A percentile compares a stretch with the other conserved stretches of the same genome.
phyloP scores from a whole-genome alignment of 2,329 filamentous ascomycete genomes.

The Rasamsonia emersonii region DNA sequence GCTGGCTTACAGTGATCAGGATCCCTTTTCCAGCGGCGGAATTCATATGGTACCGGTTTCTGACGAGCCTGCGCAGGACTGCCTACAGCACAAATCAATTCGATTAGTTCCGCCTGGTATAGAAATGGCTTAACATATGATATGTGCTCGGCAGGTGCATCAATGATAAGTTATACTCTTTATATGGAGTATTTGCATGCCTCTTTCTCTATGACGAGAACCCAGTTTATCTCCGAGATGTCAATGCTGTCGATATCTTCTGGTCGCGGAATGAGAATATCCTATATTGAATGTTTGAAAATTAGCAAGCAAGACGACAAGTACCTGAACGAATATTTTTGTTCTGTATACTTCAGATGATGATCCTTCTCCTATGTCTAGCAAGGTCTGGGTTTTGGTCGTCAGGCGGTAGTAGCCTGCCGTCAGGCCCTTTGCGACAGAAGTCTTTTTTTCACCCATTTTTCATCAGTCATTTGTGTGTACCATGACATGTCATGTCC shows the following conservation, averaged over 20 bases:
- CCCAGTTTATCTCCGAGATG: constrained; percentile 43
- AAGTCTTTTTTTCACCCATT: constrained; percentile 28
- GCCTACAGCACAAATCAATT: constrained; percentile 35
- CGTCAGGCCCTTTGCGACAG: constrained; percentile 36
- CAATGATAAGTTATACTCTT: too few relatives aligned
- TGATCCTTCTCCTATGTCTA: constrained; percentile 31
- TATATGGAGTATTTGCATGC: constrained; percentile 23
- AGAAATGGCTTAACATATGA: constrained; percentile 1
- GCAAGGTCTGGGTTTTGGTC: constrained; percentile 12
- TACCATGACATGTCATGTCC: too few relatives aligned
- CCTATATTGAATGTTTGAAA: constrained; percentile 24
- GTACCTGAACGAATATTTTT: constrained; percentile 18
- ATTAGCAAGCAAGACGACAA: background rate
- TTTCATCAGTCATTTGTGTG: constrained; percentile 1
- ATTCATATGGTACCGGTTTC: constrained; percentile 38
- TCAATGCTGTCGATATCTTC: constrained; percentile 38
- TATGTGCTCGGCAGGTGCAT: too few relatives aligned
- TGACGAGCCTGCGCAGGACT: constrained; percentile 49
- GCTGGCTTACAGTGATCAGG: constrained; percentile 44
- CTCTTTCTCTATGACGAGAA: constrained; percentile 58
- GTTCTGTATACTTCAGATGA: constrained; percentile 23
- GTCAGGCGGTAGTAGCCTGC: constrained; percentile 25
- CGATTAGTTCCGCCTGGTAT: background rate
- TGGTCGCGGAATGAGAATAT: constrained; percentile 45
- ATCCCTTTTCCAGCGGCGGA: constrained; percentile 39